Evolutionary conservation across 345 rosid genomes (phyloP), one percentile per base, ranked within the genome.

Genomic region (Linum trigynum): DNA sequence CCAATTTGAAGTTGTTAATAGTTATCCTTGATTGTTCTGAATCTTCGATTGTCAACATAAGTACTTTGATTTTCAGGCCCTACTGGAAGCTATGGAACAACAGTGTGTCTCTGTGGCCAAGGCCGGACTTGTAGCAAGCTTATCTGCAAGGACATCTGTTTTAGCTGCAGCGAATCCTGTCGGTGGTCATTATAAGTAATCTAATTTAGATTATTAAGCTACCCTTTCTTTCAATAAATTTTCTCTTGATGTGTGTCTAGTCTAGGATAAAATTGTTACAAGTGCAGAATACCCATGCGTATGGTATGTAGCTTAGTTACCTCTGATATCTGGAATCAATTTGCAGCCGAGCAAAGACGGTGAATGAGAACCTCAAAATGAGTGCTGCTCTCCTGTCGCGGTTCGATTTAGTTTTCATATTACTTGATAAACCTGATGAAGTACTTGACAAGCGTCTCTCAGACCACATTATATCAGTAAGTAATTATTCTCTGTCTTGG

Each of bases 71-170:
- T 55, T 55, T 5, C 84, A 94, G 99, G 90, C 97, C 63, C 83
- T 94, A 71, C 80, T 94, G 78, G 99, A 94, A 85, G 99, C 99
- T 72, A 90, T 94, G 99, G 99, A 94, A 73, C 99, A 94, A 78
- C 99, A 86, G 75, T 85, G 95, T 73, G 99, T 94, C 69, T 94
- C 99, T 69, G 91, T 94, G 61, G 97, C 99, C 61, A 94, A 94
- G 79, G 99, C 99, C 71, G 99, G 99, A 72, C 85, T 94, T 62
- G 89, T 94, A 45, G 97, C 99, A 59, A 94, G 95, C 82, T 81
- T 90, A 72, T 90, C 97, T 62, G 99, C 99, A 64, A 80, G 97
- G 70, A 94, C 97, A 76, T 85, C 99, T 51, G 84, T 94, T 76
- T 81, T 94, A 74, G 99, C 99, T 69, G 99, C 97, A 7, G 97